Conservation (phyloP, 148 eudicot genomes). For the Amaranthus palmeri region DNA sequence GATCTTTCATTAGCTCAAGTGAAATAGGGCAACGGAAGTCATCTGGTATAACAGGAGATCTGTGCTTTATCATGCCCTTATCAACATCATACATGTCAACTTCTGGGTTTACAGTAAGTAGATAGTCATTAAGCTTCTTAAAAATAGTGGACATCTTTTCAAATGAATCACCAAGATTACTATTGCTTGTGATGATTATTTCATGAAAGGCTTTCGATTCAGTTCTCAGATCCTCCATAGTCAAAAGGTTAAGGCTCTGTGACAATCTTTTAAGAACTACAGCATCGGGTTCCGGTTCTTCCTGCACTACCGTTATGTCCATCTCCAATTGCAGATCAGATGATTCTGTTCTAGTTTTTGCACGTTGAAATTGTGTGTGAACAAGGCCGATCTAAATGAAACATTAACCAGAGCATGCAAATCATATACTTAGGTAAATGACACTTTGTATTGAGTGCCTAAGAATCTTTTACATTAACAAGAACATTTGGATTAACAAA, state of each 20-base stretch:
- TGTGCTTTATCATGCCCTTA: conserved; percentile 56
- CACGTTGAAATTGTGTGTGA: conserved; percentile 76
- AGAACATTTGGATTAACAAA: neutral
- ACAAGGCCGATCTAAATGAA: conserved; percentile 59
- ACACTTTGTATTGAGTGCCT: neutral
- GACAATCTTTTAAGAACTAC: conserved; percentile 62
- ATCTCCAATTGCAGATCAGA: conserved; percentile 58
- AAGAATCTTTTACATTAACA: neutral
- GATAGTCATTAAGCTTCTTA: conserved; percentile 60
- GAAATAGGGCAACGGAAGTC: conserved; percentile 95
- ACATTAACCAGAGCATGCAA: neutral
- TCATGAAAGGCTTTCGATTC: conserved; percentile 79
- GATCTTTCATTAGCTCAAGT: conserved; percentile 93
- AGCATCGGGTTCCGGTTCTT: conserved; percentile 60
- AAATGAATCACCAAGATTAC: conserved; percentile 55
- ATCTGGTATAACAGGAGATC: conserved; percentile 89
- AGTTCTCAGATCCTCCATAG: conserved; percentile 65
- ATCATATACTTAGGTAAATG: conserved; percentile 10
- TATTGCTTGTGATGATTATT: conserved; percentile 60
- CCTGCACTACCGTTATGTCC: conserved; percentile 58
- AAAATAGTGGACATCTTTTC: conserved; percentile 62
- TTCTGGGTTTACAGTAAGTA: conserved; percentile 46
- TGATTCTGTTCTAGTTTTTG: conserved; percentile 60
- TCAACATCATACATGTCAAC: conserved; percentile 45
- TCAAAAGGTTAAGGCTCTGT: conserved; percentile 59